phyloP scores from a whole-genome alignment of 768 basidiomycete genomes.

The Calocybe gangraenosa region DNA sequence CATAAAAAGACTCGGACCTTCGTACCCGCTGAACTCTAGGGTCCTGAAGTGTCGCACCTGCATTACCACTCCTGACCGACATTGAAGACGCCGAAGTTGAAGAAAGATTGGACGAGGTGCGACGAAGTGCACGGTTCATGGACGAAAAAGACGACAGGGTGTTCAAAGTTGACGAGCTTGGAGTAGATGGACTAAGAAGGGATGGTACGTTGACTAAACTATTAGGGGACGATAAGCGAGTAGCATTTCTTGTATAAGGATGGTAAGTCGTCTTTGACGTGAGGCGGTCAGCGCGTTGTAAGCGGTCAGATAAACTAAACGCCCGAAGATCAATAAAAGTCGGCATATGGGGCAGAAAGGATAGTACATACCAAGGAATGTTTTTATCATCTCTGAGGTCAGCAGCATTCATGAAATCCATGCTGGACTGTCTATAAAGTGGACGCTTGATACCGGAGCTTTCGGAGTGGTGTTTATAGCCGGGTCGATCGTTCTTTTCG shows the following conservation, averaged over 20 bases:
- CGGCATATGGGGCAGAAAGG: slow-evolving; percentile 7
- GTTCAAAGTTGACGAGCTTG: slow-evolving; percentile 62
- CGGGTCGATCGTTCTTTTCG: slow-evolving; percentile 26
- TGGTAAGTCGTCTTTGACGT: slow-evolving; percentile 50
- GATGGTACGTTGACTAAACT: slow-evolving; percentile 34
- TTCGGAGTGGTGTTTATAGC: slow-evolving; percentile 25
- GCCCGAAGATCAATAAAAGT: slow-evolving; percentile 10
- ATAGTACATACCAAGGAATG: slow-evolving; percentile 54
- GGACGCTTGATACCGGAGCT: slow-evolving; percentile 39
- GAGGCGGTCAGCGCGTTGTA: slow-evolving; percentile 59
- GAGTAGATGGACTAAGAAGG: slow-evolving; percentile 51
- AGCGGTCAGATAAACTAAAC: slow-evolving; percentile 57
- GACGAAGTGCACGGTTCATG: slow-evolving; percentile 37
- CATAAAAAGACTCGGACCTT: slow-evolving; percentile 44
- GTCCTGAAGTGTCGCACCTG: slow-evolving; percentile 33
- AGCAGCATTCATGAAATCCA: slow-evolving; percentile 74
- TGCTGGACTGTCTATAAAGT: slow-evolving; percentile 78
- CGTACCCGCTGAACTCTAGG: slow-evolving; percentile 50
- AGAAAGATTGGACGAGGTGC: slow-evolving; percentile 41
- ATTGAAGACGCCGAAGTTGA: slow-evolving; percentile 40
- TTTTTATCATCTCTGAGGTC: slow-evolving; percentile 47
- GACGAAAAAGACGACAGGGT: slow-evolving; percentile 36
- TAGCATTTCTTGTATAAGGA: slow-evolving; percentile 47
- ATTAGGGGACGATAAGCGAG: slow-evolving; percentile 38
- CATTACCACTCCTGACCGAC: slow-evolving; percentile 33